Percentiles rank a stretch among this genome's conserved stretches.
These are phyloP conservation scores for Cucurbita pepo DNA, from an alignment of 306 rosid species.

Conservation along the genomic window DNA sequence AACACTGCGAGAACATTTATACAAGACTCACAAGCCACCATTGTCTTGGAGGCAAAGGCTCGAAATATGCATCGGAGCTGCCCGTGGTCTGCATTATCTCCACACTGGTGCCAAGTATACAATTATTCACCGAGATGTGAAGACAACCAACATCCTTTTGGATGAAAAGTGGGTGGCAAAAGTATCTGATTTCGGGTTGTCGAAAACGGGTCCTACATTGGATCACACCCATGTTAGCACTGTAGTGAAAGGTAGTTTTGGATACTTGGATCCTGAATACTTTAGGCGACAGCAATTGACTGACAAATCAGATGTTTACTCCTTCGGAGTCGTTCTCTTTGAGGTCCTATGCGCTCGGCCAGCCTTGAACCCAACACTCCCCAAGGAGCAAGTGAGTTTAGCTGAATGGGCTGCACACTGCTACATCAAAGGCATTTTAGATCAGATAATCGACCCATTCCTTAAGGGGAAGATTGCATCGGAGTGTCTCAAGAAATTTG, in stretches of 20 bases:
- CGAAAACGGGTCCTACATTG: conserved; percentile 94
- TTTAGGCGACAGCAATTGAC: conserved; percentile 96
- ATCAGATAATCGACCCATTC: conserved; percentile 62
- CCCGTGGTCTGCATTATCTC: conserved; percentile 92
- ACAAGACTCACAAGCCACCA: conserved; percentile 95
- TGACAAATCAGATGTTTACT: conserved; percentile 94
- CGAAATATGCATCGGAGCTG: conserved; percentile 96
- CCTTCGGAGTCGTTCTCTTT: conserved; percentile 91
- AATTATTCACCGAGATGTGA: conserved; percentile 92
- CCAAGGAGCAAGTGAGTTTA: conserved; percentile 95
- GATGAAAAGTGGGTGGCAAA: conserved; percentile 99
- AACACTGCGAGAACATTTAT: conserved; percentile 87
- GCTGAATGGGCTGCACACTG: conserved; percentile 98
- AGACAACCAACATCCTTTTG: conserved; percentile 88
- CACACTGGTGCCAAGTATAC: conserved; percentile 98
- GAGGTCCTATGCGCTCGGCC: conserved; percentile 96
- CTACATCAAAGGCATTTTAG: conserved; percentile 83
- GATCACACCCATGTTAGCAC: conserved; percentile 97
- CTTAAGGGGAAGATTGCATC: conserved; percentile 87
- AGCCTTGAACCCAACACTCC: conserved; percentile 75
- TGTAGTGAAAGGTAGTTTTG: conserved; percentile 96
- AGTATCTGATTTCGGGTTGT: conserved; percentile 95
- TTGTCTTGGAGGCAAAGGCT: conserved; percentile 99
- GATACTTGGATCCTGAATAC: conserved; percentile 98
- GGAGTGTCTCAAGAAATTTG: conserved; percentile 82